Base-by-base conservation (phyloP, 129 eudicot genomes). In the Sambucus nigra region DNA sequence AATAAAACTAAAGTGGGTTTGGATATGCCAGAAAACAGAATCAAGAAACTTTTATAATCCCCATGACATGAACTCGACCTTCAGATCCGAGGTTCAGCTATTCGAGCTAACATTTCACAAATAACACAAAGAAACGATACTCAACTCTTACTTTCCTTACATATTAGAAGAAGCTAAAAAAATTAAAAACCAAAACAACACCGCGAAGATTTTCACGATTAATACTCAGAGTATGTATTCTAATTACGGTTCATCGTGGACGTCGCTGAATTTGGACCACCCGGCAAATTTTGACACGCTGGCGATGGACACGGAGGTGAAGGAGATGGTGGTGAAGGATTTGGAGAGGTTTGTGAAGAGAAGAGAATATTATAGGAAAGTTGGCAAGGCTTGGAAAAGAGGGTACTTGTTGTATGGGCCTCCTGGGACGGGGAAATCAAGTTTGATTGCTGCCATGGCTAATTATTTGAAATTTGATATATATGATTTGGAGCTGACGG, bases 371-470 rank as follows among this genome's bases (percentile, higher is more conserved):
- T 84, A 84, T 25, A 60, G 69, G 27, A 80, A 51, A 23, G 83
- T 84, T 6, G 88, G 94, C 25, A 84, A 84, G 53, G 94, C 94
- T 18, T 80, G 87, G 94, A 79, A 79, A 49, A 66, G 94, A 60
- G 87, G 94, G 46, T 83, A 83, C 50, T 45, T 83, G 51, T 45
- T 83, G 76, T 77, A 81, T 39, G 89, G 84, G 10, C 81, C 89
- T 1, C 89, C 89, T n/a, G 84, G 89, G 10, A 81, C 83, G 0
- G 82, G 93, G 41, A 78, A 78, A 47, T 78, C 86, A 18, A 82
- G 93, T 24, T 63, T 82, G 83, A 75, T 82, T 45, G 93, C 86
- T 0, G 86, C 93, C 6, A 82, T 82, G 12, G 93, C 93, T 0
- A 82, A 82, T 59, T 74, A 74, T 20, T 31, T 82, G 45, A 76